These are phyloP conservation scores for Boletus sp. DNA, from an alignment of 768 basidiomycete genomes.

Conservation along the genomic window DNA sequence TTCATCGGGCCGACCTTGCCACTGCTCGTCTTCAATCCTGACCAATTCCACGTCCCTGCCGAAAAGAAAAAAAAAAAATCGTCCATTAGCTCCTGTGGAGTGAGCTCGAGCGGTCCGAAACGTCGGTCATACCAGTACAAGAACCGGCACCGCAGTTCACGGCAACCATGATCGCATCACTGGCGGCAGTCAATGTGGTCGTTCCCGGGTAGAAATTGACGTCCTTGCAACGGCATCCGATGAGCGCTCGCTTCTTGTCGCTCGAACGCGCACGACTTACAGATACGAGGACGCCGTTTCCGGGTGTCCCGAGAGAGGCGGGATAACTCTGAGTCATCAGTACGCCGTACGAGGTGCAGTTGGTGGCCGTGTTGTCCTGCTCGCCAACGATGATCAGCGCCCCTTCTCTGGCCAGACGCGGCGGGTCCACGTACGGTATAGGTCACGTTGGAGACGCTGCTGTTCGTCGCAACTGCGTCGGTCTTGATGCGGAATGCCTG, in stretches of 20 bases:
- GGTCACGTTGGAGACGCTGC: conserved; percentile 47
- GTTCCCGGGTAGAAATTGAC: conserved; percentile 47
- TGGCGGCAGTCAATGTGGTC: conserved; percentile 43
- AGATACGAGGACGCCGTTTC: conserved; percentile 49
- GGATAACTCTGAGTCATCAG: conserved; percentile 65
- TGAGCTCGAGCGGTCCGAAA: neutral
- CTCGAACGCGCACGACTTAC: conserved; percentile 29
- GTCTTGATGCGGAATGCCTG: conserved; percentile 63
- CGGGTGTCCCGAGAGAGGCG: conserved; percentile 49
- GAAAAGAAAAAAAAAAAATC: too few species aligned
- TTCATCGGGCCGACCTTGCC: conserved; percentile 37
- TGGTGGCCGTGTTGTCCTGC: conserved; percentile 51
- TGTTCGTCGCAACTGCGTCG: conserved; percentile 40
- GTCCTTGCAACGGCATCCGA: conserved; percentile 28
- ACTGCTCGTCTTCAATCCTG: conserved; percentile 42
- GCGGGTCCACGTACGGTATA: conserved; percentile 36
- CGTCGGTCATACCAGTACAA: conserved; percentile 40
- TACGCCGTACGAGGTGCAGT: conserved; percentile 48
- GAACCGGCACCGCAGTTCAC: conserved; percentile 55
- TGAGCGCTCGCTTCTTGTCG: neutral
- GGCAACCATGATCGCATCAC: conserved; percentile 46
- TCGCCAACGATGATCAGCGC: neutral
- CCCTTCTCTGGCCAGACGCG: neutral
- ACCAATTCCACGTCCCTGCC: conserved; percentile 45
- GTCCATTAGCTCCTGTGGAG: neutral